These are phyloP conservation scores for Lagerstroemia speciosa DNA, from an alignment of 345 rosid species.

Conservation along the genomic window DNA sequence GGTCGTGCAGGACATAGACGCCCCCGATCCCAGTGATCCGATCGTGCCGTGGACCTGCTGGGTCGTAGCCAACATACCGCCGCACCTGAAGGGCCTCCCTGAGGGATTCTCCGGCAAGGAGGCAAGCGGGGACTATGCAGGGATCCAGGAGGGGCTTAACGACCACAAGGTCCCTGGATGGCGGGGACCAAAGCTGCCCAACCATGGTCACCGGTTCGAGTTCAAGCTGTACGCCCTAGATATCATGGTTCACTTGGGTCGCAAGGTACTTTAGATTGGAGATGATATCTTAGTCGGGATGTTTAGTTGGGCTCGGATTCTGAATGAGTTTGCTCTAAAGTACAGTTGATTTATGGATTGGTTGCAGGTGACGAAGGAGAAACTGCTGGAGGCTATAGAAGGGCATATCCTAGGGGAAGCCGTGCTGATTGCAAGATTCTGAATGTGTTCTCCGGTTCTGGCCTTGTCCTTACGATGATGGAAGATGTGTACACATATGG, in stretches of 20 bases:
- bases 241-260: conserved; percentile 39
- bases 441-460: not conserved
- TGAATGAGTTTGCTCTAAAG: not conserved
- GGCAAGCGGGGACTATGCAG: conserved; percentile 26
- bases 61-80: conserved; percentile 67
- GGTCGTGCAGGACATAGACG: conserved; percentile 77
- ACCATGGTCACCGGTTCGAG: conserved; percentile 52
- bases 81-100: conserved; percentile 50
- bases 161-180: conserved; percentile 71
- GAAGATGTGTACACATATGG: not conserved
- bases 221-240: conserved; percentile 74
- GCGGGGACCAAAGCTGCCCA: conserved; percentile 56
- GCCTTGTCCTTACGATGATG: not conserved
- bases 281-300: not conserved
- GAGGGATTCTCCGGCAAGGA: conserved; percentile 64
- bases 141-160: conserved; percentile 58
- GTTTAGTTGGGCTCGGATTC: not conserved
- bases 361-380: conserved; percentile 65
- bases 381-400: conserved; percentile 50
- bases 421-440: conserved; percentile 20
- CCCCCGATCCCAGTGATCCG: conserved; percentile 51
- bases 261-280: conserved; percentile 30
- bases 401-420: conserved; percentile 73
- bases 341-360: not conserved
- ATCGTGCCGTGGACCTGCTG: conserved; percentile 73